Base-by-base conservation (phyloP, 805 yeast genomes). In the Ogataea pini region DNA sequence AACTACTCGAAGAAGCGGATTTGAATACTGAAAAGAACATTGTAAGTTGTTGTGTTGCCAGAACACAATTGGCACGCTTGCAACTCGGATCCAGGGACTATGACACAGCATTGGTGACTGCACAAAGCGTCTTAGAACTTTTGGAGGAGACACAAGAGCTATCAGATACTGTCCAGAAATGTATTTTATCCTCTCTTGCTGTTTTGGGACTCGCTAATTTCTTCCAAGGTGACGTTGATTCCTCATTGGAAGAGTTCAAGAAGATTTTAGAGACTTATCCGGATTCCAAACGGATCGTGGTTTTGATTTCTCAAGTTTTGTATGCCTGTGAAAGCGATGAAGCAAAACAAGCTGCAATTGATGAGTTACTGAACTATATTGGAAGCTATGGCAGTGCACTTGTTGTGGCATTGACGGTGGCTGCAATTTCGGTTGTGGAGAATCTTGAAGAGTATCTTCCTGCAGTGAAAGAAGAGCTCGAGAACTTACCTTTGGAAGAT, bases 281-380 rank as follows among this genome's bases (percentile, higher is more conserved):
- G 4, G 82, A 79, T 42, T 80, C 86, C 4, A 81, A 78, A 53
- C 77, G 84, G 51, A 74, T 89, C n/a, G 82, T 89, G 13, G 79
- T 85, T 6, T 67, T 92, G 24, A 76, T 89, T 17, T 80, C 94
- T 0, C 96, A 90, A 61, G 85, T 91, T 0, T 71, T 94, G 42
- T 86, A 85, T 70, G 88, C 89, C 2, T 79, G 79, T 48, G 86
- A 82, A n/a, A 78, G 82, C 0, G 81, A 78, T n/a, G 94, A 86
- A 4, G 82, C 94, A 1, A 83, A 81, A 49, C 85, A 82, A 53
- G 91, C 90, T 1, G 96, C 97, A 0, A 61, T 87, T 40, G 96
- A 90, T 57, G 96, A 89, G 64, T 67, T 92, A 37, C 85, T 86
- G 56, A 74, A 77, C 19, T 80, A 76, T 57, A 79, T 90, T 34